Conservation (phyloP, 768 basidiomycete genomes). For the Termitomyces eurrhizus region DNA sequence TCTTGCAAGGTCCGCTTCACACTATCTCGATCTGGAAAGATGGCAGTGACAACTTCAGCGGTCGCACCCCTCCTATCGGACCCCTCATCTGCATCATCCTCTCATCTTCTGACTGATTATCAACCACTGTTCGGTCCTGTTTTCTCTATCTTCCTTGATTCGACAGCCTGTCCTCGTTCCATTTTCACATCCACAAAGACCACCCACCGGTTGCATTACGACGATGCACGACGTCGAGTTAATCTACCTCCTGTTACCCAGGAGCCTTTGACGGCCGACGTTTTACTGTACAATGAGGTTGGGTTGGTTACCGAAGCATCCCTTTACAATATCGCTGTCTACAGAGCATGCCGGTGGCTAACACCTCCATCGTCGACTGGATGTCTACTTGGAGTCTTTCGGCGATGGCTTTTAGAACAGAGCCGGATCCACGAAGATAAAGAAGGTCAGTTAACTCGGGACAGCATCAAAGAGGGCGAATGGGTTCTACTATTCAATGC, state of each 20-base stretch:
- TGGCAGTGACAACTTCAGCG: constrained; percentile 31
- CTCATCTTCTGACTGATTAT: constrained; percentile 28
- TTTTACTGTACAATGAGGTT: constrained; percentile 57
- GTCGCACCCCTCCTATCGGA: constrained; percentile 30
- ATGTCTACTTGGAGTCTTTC: constrained; percentile 68
- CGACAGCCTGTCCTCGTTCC: constrained; percentile 45
- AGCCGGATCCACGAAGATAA: constrained; percentile 50
- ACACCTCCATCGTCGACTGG: constrained; percentile 61
- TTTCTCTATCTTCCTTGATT: constrained; percentile 53
- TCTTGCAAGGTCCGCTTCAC: constrained; percentile 49
- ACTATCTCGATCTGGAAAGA: constrained; percentile 33
- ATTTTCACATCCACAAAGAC: constrained; percentile 70
- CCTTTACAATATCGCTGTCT: constrained; percentile 70
- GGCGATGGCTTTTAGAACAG: constrained; percentile 65
- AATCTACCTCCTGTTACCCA: constrained; percentile 35
- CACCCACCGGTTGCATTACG: constrained; percentile 55
- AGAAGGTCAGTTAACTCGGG: constrained; percentile 36
- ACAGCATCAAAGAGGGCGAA: constrained; percentile 49
- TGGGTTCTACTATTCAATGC: constrained; percentile 70
- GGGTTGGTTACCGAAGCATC: constrained; percentile 59
- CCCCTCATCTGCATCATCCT: constrained; percentile 34
- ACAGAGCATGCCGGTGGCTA: constrained; percentile 53
- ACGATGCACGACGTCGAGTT: constrained; percentile 57
- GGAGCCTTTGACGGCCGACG: constrained; percentile 41
- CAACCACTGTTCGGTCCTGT: constrained; percentile 24